Conservation (phyloP, 352 stramenopile genomes). For the Pythium apleroticum region DNA sequence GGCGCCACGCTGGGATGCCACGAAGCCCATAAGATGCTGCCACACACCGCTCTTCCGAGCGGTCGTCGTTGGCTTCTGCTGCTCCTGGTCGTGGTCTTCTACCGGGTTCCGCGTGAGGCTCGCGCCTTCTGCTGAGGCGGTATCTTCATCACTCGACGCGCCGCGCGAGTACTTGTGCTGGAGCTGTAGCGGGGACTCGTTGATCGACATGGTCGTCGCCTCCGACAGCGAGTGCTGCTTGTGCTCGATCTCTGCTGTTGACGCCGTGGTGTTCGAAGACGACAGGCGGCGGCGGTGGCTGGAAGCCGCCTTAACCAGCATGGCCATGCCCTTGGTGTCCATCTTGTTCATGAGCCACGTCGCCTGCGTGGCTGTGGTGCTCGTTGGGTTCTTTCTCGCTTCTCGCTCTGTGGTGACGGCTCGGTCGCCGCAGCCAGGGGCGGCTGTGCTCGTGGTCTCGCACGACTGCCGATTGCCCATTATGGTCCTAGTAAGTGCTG, state of each 20-base stretch:
- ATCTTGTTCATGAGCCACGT: slow-evolving; percentile 12
- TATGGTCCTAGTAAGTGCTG: neutral
- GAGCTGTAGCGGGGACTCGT: slow-evolving; percentile 12
- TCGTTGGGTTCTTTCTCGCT: neutral
- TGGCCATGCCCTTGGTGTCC: slow-evolving; percentile 14
- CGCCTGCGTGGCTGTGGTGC: neutral
- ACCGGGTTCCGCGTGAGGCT: neutral
- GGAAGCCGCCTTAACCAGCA: neutral
- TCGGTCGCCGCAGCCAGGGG: too few species aligned
- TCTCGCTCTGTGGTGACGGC: neutral
- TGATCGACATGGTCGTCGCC: slow-evolving; percentile 39
- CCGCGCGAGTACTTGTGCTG: slow-evolving; percentile 13
- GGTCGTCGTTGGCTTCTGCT: neutral
- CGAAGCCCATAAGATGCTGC: slow-evolving; percentile 22
- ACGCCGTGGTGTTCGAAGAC: slow-evolving; percentile 5
- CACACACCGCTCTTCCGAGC: slow-evolving; percentile 4
- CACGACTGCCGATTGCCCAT: slow-evolving; percentile 6
- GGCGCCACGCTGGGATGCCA: slow-evolving; percentile 9
- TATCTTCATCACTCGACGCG: slow-evolving; percentile 33
- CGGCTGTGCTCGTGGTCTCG: neutral
- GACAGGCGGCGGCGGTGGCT: slow-evolving; percentile 11
- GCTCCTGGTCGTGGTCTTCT: neutral
- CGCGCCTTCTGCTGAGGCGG: slow-evolving; percentile 3
- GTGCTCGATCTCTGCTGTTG: slow-evolving; percentile 7
- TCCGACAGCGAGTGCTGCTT: slow-evolving; percentile 60